Conservation (phyloP, 192 early-diverging fungal species). For the Linnemannia exigua region DNA sequence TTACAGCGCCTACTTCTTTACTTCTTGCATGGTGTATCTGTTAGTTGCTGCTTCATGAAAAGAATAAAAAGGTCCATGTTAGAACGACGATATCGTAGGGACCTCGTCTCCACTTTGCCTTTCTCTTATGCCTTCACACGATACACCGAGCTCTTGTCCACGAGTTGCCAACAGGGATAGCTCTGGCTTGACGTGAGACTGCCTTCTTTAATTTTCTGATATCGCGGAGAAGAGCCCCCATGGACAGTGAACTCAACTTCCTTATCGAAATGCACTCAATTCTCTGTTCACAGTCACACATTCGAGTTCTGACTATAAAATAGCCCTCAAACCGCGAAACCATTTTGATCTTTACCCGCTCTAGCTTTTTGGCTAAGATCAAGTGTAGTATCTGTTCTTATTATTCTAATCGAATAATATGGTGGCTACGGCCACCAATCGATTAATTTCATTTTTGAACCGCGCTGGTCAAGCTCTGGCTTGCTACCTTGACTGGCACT, state of each 20-base stretch:
- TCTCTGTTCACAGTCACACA: background rate
- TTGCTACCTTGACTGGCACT: conserved; percentile 49
- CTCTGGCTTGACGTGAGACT: too few relatives aligned
- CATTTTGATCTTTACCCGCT: conserved; percentile 69
- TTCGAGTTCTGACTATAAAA: conserved; percentile 11
- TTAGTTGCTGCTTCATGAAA: too few relatives aligned
- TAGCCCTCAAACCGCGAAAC: background rate
- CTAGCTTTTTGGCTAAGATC: conserved; percentile 90
- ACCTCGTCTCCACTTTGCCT: too few relatives aligned
- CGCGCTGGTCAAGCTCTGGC: conserved; percentile 49
- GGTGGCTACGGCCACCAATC: conserved; percentile 40
- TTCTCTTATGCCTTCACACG: too few relatives aligned
- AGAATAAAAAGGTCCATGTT: too few relatives aligned
- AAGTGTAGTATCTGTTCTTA: conserved; percentile 92
- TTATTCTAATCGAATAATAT: conserved; percentile 60
- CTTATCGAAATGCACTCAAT: background rate
- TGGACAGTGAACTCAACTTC: background rate
- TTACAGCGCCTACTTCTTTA: too few relatives aligned
- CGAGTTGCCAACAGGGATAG: too few relatives aligned
- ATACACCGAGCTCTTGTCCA: too few relatives aligned
- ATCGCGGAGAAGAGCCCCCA: background rate
- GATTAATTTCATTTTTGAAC: conserved; percentile 59
- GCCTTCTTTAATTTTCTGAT: background rate
- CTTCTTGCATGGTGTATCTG: too few relatives aligned
- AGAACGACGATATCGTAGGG: too few relatives aligned